Percentiles rank a stretch among this genome's conserved stretches.
phyloP scores from a whole-genome alignment of 306 rosid genomes.

The Senna siamea region DNA sequence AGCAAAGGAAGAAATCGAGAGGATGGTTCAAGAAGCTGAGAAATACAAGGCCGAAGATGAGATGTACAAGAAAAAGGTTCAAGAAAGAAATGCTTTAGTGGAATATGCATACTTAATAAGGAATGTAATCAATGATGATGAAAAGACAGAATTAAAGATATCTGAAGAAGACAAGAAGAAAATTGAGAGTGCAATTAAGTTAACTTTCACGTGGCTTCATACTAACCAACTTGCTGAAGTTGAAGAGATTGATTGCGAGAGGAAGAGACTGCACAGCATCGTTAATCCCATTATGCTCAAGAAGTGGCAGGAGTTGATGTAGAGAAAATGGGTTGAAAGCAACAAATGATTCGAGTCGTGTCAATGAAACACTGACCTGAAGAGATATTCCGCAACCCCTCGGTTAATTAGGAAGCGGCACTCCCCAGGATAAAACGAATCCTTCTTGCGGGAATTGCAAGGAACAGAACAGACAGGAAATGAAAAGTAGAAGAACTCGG shows the following conservation, averaged over 20 bases:
- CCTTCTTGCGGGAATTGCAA: too few species aligned
- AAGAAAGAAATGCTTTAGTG: conserved; percentile 41
- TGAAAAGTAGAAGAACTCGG: too few species aligned
- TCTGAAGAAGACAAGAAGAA: conserved; percentile 32
- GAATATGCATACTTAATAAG: conserved; percentile 40
- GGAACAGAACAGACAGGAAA: too few species aligned
- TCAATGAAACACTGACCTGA: too few species aligned
- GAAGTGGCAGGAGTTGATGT: too few species aligned
- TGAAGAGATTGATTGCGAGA: conserved; percentile 40
- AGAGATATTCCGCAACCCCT: too few species aligned
- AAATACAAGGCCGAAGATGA: conserved; percentile 46
- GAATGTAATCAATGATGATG: conserved; percentile 35
- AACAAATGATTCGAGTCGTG: too few species aligned
- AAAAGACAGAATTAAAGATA: conserved; percentile 28
- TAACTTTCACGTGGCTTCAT: conserved; percentile 41
- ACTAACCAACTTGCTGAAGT: conserved; percentile 39
- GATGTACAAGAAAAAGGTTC: conserved; percentile 38
- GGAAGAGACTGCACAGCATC: conserved; percentile 44
- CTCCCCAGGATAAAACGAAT: too few species aligned
- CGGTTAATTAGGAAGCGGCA: too few species aligned
- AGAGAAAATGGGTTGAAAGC: too few species aligned
- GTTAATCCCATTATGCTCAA: too few species aligned
- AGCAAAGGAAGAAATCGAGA: conserved; percentile 43
- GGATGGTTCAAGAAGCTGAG: conserved; percentile 51
- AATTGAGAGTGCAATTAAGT: conserved; percentile 40